Base-by-base conservation (phyloP, 192 early-diverging fungal species). In the Rhizoclosmatium sp. region DNA sequence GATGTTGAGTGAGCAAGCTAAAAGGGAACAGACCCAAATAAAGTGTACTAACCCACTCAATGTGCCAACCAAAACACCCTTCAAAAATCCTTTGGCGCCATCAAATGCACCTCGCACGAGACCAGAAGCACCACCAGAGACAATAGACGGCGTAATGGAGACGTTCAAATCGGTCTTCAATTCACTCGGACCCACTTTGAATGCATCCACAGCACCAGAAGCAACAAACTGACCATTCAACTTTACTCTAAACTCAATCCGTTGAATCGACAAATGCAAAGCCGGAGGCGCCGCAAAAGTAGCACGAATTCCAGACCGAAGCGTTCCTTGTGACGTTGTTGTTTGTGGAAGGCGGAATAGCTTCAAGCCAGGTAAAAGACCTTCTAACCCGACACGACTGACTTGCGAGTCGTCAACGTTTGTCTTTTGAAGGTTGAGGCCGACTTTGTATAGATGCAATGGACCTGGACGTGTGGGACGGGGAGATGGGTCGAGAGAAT, bases 81-180 rank as follows among this genome's bases (percentile, higher is more conserved):
- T 75, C 59, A 59, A 47, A 14, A 75, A 41, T 19, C 72, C 72
- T 75, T 62, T 59, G 19, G 72, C 72, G 1, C 59, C 56, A 62
- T 59, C 59, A 59, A 75, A 10, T 9, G 48, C 72, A 23, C 59
- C 59, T 5, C 39, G 5, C 0, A 75, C 19, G 16, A 75, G 14
- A 39, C 59, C 72, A 44, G 31, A 39, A 1, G 16, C 44, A 12
- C 72, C 72, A 9, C 19, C 59, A 14, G 21, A 7, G 10, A 75
- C 16, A 40, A 75, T 21, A 62, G 16, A 21, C 31, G 72, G 72
- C 5, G 61, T 62, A 10, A 75, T 48, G n/a, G 59, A 56, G 16
- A 75, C 59, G 0, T 14, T n/a, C 44, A 75, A 7, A 21, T 75
- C 72, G 16, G 72, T 68, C 51, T 16, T 69, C 5, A 10, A 5